Base-by-base conservation (phyloP, 225 moss, liverwort and hornwort genomes). In the Asterella californica region DNA sequence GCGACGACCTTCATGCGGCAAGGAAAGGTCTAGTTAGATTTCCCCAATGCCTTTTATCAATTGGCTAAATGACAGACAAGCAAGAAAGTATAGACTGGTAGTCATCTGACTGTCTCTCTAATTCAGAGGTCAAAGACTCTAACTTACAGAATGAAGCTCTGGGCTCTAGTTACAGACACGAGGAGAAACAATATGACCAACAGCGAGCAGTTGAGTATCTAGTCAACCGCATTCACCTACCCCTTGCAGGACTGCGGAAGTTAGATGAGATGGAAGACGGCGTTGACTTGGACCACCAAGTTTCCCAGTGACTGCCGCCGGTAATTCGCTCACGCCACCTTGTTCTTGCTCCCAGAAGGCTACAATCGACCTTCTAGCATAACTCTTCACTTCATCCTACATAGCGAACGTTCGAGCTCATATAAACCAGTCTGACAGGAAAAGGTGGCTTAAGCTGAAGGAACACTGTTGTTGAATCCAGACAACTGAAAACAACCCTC, bases 371-470 rank as follows among this genome's bases (percentile, higher is more conserved):
- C 79, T 85, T 76, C 82, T 88, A 0, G 92, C 90, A 67, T 90
- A 87, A 61, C 91, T 89, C 59, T 83, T 84, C 6, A 95, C 52
- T 71, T 89, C 88, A 84, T 90, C 90, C 93, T 95, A 85, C 32
- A 79, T 21, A 30, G 15, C 45, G 45, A 42, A 76, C 33, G 36
- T 10, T 33, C 30, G 45, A 72, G 71, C 10, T 46, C 24, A 21
- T 10, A 10, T 10, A 4, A 48, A 48, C 4, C 42, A 42, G 9
- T 69, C 9, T 36, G 32, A 5, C 24, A 4, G 42, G 71, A 27
- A 74, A 19, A 53, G 18, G 30, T 19, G 33, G 50, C 52, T 33
- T 6, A 74, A 70, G 22, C 24, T 70, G 48, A n/a, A 29, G 4
- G 8, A 38, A 79, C 45, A 6, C 36, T 59, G 0, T 46, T 12